phyloP scores from a whole-genome alignment of 768 basidiomycete species.

The Russula ochroleuca region DNA sequence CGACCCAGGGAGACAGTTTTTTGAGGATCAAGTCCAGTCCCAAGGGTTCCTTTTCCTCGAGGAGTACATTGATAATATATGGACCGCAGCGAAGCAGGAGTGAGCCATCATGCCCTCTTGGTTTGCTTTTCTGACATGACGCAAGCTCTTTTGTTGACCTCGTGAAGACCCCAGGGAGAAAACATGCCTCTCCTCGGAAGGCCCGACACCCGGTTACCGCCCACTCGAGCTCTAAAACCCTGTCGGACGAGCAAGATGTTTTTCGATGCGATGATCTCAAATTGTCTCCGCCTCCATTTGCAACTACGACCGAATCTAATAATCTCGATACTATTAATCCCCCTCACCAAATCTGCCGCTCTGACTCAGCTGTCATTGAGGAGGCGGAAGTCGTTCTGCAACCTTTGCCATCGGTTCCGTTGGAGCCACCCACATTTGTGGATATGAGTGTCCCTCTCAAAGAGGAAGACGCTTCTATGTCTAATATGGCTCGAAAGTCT shows the following conservation, averaged over 20 bases:
- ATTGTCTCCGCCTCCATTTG: constrained; percentile 4
- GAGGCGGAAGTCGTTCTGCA: constrained; percentile 9
- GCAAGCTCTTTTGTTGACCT: constrained; percentile 68
- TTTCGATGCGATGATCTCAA: constrained; percentile 15
- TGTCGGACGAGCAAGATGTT: constrained; percentile 57
- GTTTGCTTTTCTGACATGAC: constrained; percentile 7
- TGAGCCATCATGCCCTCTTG: constrained; percentile 30
- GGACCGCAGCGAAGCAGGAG: constrained; percentile 64
- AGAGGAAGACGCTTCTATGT: constrained; percentile 30
- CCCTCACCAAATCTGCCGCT: background rate
- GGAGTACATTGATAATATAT: constrained; percentile 68
- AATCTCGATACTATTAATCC: background rate
- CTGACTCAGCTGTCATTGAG: constrained; percentile 6
- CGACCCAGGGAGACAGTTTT: constrained; percentile 65
- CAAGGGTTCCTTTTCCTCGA: constrained; percentile 79
- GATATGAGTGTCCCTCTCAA: constrained; percentile 28
- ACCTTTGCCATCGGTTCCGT: background rate
- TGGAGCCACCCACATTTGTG: constrained; percentile 20
- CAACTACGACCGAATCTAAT: background rate
- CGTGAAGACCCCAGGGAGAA: constrained; percentile 79
- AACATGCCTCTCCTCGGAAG: constrained; percentile 51
- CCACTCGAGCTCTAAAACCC: constrained; percentile 42
- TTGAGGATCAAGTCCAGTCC: constrained; percentile 68
- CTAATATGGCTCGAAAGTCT: constrained; percentile 38
- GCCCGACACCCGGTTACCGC: constrained; percentile 39